Conservation (phyloP, 2,329 filamentous ascomycete species). For the Colletotrichum phormii region DNA sequence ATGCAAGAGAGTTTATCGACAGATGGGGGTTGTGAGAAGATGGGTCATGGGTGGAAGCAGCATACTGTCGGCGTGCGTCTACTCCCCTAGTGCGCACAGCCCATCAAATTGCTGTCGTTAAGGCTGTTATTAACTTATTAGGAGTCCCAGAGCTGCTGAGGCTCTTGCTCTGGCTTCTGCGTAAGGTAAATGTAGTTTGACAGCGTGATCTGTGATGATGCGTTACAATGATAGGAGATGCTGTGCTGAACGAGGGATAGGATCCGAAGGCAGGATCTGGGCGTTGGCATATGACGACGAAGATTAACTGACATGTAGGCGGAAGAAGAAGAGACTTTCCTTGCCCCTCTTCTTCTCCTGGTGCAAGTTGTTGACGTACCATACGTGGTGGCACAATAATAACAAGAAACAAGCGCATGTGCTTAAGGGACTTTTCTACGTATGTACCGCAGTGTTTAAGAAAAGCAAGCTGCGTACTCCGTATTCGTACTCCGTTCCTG, state of each 20-base stretch:
- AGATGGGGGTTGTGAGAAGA: conserved; percentile 17
- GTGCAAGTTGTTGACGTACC: not conserved
- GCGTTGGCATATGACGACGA: not conserved
- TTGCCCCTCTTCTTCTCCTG: not conserved
- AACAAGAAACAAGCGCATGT: conserved; percentile 7
- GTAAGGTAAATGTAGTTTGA: not conserved
- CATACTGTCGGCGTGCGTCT: conserved; percentile 39
- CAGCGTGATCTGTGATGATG: not conserved
- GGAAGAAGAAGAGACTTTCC: not conserved
- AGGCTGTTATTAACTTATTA: conserved; percentile 60
- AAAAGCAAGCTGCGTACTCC: not conserved
- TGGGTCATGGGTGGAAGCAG: conserved; percentile 40
- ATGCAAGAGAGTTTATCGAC: not conserved
- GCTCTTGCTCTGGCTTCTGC: conserved; percentile 7
- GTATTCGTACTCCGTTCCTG: not conserved
- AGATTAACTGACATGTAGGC: not conserved
- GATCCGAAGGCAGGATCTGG: not conserved
- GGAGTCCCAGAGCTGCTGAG: conserved; percentile 39
- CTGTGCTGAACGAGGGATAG: not conserved
- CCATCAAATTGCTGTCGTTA: conserved; percentile 56
- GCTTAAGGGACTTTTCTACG: conserved; percentile 13
- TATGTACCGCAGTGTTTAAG: conserved; percentile 1
- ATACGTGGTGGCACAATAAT: not conserved
- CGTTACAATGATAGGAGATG: not conserved
- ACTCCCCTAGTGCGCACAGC: conserved; percentile 21